These are phyloP conservation scores for Barnettozyma sp. DNA, from an alignment of 805 yeast species.

Conservation along the genomic window DNA sequence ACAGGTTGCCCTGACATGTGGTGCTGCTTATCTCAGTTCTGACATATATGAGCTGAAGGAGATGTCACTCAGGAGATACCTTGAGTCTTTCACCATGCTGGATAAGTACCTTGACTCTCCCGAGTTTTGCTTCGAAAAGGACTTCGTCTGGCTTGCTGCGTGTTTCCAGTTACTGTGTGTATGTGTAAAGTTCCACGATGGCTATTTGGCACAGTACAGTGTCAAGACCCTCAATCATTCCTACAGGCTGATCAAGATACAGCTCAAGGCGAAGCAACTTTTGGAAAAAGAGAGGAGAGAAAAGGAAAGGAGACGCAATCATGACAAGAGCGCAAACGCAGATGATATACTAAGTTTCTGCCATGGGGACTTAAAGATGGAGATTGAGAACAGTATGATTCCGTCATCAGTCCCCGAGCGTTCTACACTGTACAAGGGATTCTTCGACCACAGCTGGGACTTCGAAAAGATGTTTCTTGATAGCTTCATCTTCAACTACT, in stretches of 20 bases:
- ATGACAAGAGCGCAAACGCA: too few species aligned
- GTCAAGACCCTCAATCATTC: conserved; percentile 30
- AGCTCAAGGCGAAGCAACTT: conserved; percentile 14
- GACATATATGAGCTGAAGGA: conserved; percentile 24
- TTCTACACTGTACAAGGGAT: background rate
- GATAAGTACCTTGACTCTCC: conserved; percentile 2
- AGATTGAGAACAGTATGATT: conserved; percentile 18
- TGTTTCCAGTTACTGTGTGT: conserved; percentile 35
- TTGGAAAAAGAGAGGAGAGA: background rate
- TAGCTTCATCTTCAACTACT: conserved; percentile 38
- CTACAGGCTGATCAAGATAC: conserved; percentile 28
- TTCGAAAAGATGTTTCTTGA: conserved; percentile 27
- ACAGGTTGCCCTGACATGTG: conserved; percentile 35
- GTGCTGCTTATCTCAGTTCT: conserved; percentile 33
- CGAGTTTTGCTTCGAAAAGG: conserved; percentile 3
- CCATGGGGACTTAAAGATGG: conserved; percentile 11
- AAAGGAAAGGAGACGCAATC: background rate
- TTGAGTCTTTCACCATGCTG: conserved; percentile 18
- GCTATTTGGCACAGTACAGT: conserved; percentile 11
- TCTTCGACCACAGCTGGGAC: background rate
- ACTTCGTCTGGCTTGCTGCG: conserved; percentile 34
- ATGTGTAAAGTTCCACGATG: conserved; percentile 29
- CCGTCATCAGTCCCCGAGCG: conserved; percentile 1
- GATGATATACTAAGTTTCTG: background rate
- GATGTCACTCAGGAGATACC: conserved; percentile 22